A percentile compares a stretch with the other conserved stretches of the same genome.
These are phyloP conservation scores for Aspergillus asperescens DNA, from an alignment of 495 filamentous ascomycete genomes.

Conservation along the genomic window DNA sequence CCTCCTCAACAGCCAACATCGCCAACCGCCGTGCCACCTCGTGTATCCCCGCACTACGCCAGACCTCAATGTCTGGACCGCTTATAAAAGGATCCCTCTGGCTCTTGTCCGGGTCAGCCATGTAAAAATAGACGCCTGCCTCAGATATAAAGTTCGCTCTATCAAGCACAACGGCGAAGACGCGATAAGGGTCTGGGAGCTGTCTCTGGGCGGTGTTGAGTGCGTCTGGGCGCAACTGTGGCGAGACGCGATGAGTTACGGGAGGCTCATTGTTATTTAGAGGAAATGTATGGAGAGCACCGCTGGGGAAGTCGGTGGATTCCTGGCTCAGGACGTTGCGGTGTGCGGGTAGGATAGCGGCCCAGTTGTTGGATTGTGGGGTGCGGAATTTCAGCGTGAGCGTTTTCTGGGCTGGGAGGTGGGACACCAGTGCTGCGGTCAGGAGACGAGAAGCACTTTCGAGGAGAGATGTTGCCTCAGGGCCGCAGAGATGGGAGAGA, in stretches of 20 bases:
- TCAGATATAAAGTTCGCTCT: conserved; percentile 14
- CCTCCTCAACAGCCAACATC: too few species aligned
- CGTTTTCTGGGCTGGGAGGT: conserved; percentile 16
- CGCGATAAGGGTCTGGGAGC: background rate
- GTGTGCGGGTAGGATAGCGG: conserved; percentile 15
- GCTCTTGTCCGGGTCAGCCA: too few species aligned
- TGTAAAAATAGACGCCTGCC: conserved; percentile 19
- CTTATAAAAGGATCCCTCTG: too few species aligned
- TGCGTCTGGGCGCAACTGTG: background rate
- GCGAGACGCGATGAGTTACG: conserved; percentile 1
- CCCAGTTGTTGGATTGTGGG: conserved; percentile 13
- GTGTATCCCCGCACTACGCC: too few species aligned
- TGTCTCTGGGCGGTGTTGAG: background rate
- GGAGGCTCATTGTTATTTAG: background rate
- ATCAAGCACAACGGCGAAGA: conserved; percentile 17
- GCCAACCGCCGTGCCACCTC: too few species aligned
- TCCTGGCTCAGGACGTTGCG: conserved; percentile 5
- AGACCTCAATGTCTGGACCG: too few species aligned
- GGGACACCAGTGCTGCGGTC: conserved; percentile 8
- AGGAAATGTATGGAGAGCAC: conserved; percentile 10
- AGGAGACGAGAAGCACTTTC: conserved; percentile 17
- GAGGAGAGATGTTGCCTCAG: conserved; percentile 2
- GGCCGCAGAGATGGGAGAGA: conserved; percentile 12
- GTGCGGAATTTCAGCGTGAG: conserved; percentile 16
- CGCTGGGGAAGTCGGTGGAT: conserved; percentile 8